Evolutionary conservation across 1,284 basidiomycete species (phyloP).

Genomic region (Moesziomyces sp.): DNA sequence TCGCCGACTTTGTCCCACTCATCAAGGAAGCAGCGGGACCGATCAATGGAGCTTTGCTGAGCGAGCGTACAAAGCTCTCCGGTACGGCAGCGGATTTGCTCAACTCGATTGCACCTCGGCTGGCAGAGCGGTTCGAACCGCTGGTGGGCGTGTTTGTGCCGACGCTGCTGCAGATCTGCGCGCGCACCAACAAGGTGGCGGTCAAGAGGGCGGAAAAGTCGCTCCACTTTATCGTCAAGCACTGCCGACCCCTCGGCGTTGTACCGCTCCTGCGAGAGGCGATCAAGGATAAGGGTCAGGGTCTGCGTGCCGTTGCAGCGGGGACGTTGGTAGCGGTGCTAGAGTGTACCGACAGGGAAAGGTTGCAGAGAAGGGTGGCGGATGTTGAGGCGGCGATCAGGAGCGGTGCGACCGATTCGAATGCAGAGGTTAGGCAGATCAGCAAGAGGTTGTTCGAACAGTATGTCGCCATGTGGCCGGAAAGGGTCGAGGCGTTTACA

Average conservation of each 20-base stretch:
- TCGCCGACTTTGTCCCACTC: slow-evolving; percentile 37
- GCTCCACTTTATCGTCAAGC: slow-evolving; percentile 69
- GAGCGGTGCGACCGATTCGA: slow-evolving; percentile 70
- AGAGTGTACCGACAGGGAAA: slow-evolving; percentile 63
- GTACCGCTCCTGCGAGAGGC: slow-evolving; percentile 68
- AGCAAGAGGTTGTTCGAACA: slow-evolving; percentile 69
- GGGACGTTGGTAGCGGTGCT: slow-evolving; percentile 55
- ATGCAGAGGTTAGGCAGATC: slow-evolving; percentile 70
- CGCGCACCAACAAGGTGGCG: slow-evolving; percentile 71
- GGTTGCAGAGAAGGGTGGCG: slow-evolving; percentile 55
- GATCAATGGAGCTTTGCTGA: slow-evolving; percentile 67
- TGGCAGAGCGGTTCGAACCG: slow-evolving; percentile 68
- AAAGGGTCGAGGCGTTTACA: slow-evolving; percentile 70
- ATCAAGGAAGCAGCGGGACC: slow-evolving; percentile 42
- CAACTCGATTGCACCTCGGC: slow-evolving; percentile 70
- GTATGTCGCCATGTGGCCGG: slow-evolving; percentile 69
- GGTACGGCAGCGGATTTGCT: slow-evolving; percentile 70
- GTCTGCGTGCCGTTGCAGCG: slow-evolving; percentile 38
- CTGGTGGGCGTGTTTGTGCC: slow-evolving; percentile 70
- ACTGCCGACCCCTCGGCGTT: slow-evolving; percentile 68
- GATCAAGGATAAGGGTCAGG: slow-evolving; percentile 67
- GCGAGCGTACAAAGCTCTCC: slow-evolving; percentile 70
- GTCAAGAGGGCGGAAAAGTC: slow-evolving; percentile 70
- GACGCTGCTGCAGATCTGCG: slow-evolving; percentile 69
- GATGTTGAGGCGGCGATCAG: slow-evolving; percentile 69